A percentile compares a stretch with the other conserved stretches of the same genome.
Evolutionary conservation across 179 eudicot species (phyloP).

Genomic region (Gypsophila paniculata): DNA sequence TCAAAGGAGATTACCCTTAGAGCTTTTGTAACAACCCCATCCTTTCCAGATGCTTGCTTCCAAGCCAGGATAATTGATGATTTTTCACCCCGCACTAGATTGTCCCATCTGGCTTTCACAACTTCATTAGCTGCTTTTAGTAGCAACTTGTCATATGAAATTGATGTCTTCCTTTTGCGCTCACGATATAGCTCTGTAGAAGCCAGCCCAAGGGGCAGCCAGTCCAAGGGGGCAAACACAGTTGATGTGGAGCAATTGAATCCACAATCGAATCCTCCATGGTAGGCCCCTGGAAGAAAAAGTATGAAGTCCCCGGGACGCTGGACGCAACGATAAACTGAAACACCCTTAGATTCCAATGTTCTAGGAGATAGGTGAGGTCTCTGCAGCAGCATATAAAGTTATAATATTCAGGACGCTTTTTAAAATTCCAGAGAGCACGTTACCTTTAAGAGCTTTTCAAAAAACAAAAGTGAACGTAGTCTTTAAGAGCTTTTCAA

Average conservation of each 20-base stretch:
- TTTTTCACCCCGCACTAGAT: slow-evolving; percentile 27
- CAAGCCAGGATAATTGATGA: slow-evolving; percentile 33
- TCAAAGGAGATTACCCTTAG: slow-evolving; percentile 47
- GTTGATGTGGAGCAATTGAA: slow-evolving; percentile 58
- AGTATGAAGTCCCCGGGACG: slow-evolving; percentile 60
- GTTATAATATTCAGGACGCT: not conserved
- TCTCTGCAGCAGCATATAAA: slow-evolving; percentile 37
- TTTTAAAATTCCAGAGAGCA: slow-evolving; percentile 1
- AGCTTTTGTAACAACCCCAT: slow-evolving; percentile 47
- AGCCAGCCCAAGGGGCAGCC: slow-evolving; percentile 75
- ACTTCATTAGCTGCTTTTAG: slow-evolving; percentile 58
- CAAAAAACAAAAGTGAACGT: not conserved
- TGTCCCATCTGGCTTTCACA: slow-evolving; percentile 55
- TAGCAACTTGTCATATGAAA: slow-evolving; percentile 70
- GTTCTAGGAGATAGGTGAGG: slow-evolving; percentile 58
- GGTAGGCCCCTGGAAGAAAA: slow-evolving; percentile 60
- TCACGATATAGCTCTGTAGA: slow-evolving; percentile 51
- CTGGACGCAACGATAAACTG: slow-evolving; percentile 76
- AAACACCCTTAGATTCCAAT: slow-evolving; percentile 55
- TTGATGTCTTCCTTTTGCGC: slow-evolving; percentile 48
- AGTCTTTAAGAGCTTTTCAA: not conserved
- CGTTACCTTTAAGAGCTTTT: not conserved
- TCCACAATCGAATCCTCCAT: slow-evolving; percentile 69
- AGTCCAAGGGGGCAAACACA: slow-evolving; percentile 66
- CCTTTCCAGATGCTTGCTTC: slow-evolving; percentile 54